Percentiles rank a stretch among this genome's conserved stretches.
phyloP scores from a whole-genome alignment of 257 asterid genomes.

The Nicotiana knightiana region DNA sequence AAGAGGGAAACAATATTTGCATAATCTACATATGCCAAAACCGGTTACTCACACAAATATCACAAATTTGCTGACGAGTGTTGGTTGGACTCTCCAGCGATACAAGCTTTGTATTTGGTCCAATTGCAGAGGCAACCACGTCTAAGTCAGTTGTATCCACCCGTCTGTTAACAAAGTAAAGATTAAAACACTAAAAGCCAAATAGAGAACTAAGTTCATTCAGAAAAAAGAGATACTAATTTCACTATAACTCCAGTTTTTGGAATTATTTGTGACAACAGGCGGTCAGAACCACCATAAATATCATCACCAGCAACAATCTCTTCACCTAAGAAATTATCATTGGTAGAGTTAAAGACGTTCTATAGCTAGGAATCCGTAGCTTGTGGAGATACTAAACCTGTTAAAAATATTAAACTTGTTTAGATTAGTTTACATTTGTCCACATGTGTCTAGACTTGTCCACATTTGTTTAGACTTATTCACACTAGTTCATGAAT shows the following conservation, averaged over 20 bases:
- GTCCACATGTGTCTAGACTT: too few relatives aligned
- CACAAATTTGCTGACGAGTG: constrained; percentile 84
- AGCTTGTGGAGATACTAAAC: background rate
- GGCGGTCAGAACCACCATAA: constrained; percentile 92
- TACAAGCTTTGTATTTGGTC: constrained; percentile 70
- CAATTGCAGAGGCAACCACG: constrained; percentile 63
- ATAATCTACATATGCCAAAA: background rate
- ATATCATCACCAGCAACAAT: constrained; percentile 88
- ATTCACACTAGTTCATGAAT: too few relatives aligned
- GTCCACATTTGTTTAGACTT: too few relatives aligned
- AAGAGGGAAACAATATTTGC: background rate
- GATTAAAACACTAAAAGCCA: constrained; percentile 4
- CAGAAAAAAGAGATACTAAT: constrained; percentile 33
- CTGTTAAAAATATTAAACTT: too few relatives aligned
- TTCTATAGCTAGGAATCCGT: background rate
- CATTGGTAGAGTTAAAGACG: background rate
- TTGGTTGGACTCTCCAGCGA: constrained; percentile 98
- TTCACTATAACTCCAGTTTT: constrained; percentile 68
- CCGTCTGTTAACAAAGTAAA: constrained; percentile 41
- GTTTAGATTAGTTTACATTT: too few relatives aligned
- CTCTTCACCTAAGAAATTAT: constrained; percentile 50
- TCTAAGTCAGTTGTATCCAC: constrained; percentile 72
- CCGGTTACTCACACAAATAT: constrained; percentile 52
- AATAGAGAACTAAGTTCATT: background rate
- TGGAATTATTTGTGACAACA: constrained; percentile 69